Conservation (phyloP, 1,284 basidiomycete species). For the Mycosarcoma mackinlayi region DNA sequence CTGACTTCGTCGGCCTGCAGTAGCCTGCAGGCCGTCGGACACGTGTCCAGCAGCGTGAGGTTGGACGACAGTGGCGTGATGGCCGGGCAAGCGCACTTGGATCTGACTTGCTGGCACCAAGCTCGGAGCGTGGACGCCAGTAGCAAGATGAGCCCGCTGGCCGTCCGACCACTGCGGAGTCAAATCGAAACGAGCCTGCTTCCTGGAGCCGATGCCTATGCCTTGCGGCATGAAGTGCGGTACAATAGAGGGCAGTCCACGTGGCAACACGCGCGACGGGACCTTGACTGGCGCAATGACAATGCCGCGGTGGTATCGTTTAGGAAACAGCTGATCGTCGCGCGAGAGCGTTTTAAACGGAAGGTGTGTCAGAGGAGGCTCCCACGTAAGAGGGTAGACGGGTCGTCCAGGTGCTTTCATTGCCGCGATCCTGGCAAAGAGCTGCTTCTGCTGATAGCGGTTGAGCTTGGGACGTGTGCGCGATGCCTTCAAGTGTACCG, state of each 20-base stretch:
- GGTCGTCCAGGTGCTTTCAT: constrained; percentile 35
- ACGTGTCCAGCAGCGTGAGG: constrained; percentile 9
- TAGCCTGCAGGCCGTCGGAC: constrained; percentile 15
- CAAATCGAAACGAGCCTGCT: constrained; percentile 52
- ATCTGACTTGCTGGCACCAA: constrained; percentile 25
- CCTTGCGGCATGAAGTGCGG: constrained; percentile 13
- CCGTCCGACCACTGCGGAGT: constrained; percentile 32
- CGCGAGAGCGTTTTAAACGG: constrained; percentile 55
- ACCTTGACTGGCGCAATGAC: constrained; percentile 54
- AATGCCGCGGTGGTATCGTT: constrained; percentile 53
- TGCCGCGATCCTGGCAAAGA: constrained; percentile 29
- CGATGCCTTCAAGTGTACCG: constrained; percentile 38
- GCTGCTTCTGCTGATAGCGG: constrained; percentile 42
- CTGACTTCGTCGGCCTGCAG: constrained; percentile 8
- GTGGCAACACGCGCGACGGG: constrained; percentile 39
- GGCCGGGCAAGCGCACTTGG: constrained; percentile 43
- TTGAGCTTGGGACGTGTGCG: constrained; percentile 30
- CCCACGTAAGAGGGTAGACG: constrained; percentile 58
- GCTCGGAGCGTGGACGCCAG: constrained; percentile 8
- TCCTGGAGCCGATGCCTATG: constrained; percentile 11
- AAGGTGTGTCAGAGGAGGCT: constrained; percentile 50
- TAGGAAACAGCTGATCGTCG: constrained; percentile 61
- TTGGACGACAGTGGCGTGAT: constrained; percentile 36
- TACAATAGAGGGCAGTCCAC: constrained; percentile 27
- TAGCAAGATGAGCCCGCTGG: constrained; percentile 10